Conservation (phyloP, 2,329 filamentous ascomycete species). For the Akanthomyces muscarius region DNA sequence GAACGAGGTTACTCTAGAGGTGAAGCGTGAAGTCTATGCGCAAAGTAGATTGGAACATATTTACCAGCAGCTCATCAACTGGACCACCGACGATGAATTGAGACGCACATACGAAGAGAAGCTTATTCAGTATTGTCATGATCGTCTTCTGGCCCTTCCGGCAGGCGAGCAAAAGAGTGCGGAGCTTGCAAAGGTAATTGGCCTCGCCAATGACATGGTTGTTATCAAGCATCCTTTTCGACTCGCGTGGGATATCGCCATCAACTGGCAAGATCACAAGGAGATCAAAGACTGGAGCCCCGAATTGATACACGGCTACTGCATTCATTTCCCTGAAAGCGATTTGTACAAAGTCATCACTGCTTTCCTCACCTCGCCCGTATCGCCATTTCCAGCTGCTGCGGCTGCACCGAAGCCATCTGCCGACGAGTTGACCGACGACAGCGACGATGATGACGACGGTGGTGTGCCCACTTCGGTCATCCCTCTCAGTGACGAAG, state of each 20-base stretch:
- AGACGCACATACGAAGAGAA: constrained; percentile 88
- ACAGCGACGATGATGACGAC: constrained; percentile 58
- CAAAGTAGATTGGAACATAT: constrained; percentile 74
- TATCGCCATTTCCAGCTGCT: constrained; percentile 70
- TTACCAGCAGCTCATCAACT: constrained; percentile 82
- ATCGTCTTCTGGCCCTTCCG: constrained; percentile 67
- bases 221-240: constrained; percentile 89
- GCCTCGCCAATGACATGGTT: constrained; percentile 86
- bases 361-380: constrained; percentile 75
- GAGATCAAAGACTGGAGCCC: constrained; percentile 73
- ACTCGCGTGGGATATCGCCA: constrained; percentile 83
- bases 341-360: constrained; percentile 79
- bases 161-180: constrained; percentile 59
- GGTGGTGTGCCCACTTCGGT: constrained; percentile 50
- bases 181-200: constrained; percentile 69
- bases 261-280: constrained; percentile 84
- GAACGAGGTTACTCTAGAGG: constrained; percentile 77
- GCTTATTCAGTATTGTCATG: constrained; percentile 74
- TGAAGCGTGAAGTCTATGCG: constrained; percentile 77
- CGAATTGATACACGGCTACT: constrained; percentile 74
- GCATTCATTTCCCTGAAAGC: constrained; percentile 75
- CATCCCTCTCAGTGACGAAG: constrained; percentile 65
- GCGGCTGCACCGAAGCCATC: constrained; percentile 23
- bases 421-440: constrained; percentile 40
- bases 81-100: constrained; percentile 81